Conservation (phyloP, 495 filamentous ascomycete species). For the Trichocladium uniseriatum region DNA sequence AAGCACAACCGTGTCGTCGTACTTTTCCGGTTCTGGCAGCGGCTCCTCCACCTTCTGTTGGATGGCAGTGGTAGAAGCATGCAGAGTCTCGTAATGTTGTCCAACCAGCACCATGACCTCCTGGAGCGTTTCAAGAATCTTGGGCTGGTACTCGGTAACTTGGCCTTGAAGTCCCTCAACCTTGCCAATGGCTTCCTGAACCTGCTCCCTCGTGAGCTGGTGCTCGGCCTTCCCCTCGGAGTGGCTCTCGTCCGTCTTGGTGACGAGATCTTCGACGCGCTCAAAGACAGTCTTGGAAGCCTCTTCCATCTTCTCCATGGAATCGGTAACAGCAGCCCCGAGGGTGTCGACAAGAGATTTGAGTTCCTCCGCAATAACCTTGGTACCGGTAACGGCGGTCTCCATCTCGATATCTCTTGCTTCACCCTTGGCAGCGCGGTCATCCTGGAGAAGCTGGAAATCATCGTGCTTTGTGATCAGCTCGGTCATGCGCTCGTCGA, state of each 20-base stretch:
- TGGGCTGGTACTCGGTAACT: conserved; percentile 71
- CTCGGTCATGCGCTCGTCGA: conserved; percentile 71
- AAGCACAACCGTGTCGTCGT: conserved; percentile 57
- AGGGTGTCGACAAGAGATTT: conserved; percentile 75
- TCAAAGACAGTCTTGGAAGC: conserved; percentile 77
- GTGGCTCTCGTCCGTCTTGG: conserved; percentile 68
- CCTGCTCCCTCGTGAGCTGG: conserved; percentile 64
- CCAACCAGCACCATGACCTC: conserved; percentile 73
- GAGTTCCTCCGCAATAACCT: conserved; percentile 74
- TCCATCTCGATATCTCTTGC: conserved; percentile 57
- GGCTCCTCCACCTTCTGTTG: conserved; percentile 47
- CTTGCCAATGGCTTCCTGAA: conserved; percentile 57
- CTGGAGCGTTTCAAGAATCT: conserved; percentile 70
- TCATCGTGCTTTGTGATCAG: conserved; percentile 78
- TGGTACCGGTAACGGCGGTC: conserved; percentile 60
- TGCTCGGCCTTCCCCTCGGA: conserved; percentile 64
- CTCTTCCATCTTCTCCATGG: conserved; percentile 70
- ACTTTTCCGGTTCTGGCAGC: conserved; percentile 36
- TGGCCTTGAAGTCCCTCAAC: conserved; percentile 69
- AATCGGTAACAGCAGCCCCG: conserved; percentile 70
- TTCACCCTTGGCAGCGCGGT: conserved; percentile 58
- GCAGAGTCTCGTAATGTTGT: conserved; percentile 70
- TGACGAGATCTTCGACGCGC: conserved; percentile 64
- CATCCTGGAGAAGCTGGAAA: conserved; percentile 57
- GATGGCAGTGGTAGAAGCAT: conserved; percentile 35